Conservation (phyloP, 1,284 basidiomycete genomes). For the Ustanciosporium gigantosporum region DNA sequence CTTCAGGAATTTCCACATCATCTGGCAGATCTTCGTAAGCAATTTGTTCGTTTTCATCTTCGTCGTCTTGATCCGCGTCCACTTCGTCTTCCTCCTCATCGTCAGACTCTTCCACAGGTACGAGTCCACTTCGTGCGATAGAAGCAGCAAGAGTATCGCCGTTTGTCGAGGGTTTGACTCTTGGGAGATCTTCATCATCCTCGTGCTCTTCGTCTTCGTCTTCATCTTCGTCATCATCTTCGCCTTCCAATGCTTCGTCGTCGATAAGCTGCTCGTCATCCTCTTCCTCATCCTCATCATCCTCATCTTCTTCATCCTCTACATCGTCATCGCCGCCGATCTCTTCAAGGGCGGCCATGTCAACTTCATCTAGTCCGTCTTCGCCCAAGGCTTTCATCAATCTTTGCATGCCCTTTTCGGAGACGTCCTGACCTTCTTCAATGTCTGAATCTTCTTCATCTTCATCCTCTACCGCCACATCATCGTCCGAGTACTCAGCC, state of each 20-base stretch:
- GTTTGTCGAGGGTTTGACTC: conserved; percentile 35
- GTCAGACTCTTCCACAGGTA: conserved; percentile 29
- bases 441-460: conserved; percentile 25
- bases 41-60: conserved; percentile 28
- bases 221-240: conserved; percentile 11
- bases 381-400: conserved; percentile 55
- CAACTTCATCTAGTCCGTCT: conserved; percentile 54
- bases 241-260: conserved; percentile 17
- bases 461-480: conserved; percentile 20
- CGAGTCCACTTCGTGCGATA: conserved; percentile 54
- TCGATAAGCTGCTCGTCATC: conserved; percentile 27
- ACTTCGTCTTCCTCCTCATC: conserved; percentile 39
- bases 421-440: conserved; percentile 56
- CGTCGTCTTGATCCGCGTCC: conserved; percentile 36
- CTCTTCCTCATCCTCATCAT: conserved; percentile 30
- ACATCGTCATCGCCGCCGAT: conserved; percentile 30
- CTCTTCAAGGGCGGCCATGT: conserved; percentile 44
- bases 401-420: conserved; percentile 50
- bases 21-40: conserved; percentile 50
- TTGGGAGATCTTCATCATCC: conserved; percentile 21
- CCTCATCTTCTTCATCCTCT: conserved; percentile 32
- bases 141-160: conserved; percentile 54
- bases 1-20: conserved; percentile 37
- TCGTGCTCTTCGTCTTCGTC: conserved; percentile 12
- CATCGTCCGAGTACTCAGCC: conserved; percentile 31